Evolutionary conservation across 2,329 filamentous ascomycete species (phyloP).

Genomic region (Lachnellula suecica): DNA sequence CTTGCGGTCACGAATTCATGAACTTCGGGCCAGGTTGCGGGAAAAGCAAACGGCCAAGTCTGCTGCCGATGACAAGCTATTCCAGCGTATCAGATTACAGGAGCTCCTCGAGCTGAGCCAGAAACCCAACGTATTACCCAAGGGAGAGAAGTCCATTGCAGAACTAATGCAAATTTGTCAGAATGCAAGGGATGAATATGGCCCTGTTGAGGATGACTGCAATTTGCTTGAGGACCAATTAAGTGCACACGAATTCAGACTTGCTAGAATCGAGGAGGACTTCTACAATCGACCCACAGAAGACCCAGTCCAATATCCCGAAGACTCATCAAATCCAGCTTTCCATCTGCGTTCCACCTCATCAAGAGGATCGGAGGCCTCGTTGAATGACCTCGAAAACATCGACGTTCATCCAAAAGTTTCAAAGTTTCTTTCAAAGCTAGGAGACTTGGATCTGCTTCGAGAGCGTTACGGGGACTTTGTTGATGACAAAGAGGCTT

Average conservation of each 20-base stretch:
- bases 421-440: conserved; percentile 10
- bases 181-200: conserved; percentile 19
- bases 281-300: conserved; percentile 4
- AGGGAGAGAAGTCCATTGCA: conserved; percentile 1
- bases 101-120: not conserved
- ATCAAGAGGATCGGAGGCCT: not conserved
- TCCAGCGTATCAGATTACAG: conserved; percentile 5
- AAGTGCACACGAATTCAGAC: conserved; percentile 9
- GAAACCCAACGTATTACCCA: not conserved
- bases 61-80: conserved; percentile 12
- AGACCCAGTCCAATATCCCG: not conserved
- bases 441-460: conserved; percentile 19
- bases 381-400: not conserved
- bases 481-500: conserved; percentile 9
- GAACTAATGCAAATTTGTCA: conserved; percentile 11
- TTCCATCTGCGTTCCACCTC: no score
- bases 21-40: conserved; percentile 8
- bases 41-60: conserved; percentile 12
- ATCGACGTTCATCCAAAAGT: conserved; percentile 21
- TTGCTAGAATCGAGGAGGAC: conserved; percentile 8
- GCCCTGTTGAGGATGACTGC: conserved; percentile 23
- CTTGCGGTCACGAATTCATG: conserved; percentile 12
- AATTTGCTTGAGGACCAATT: conserved; percentile 19
- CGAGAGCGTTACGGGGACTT: conserved; percentile 17
- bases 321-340: not conserved